Percentiles rank a stretch among this genome's conserved stretches.
These are phyloP conservation scores for Trypanosoma vivax DNA, from an alignment of 208 protist genomes.

Conservation along the genomic window DNA sequence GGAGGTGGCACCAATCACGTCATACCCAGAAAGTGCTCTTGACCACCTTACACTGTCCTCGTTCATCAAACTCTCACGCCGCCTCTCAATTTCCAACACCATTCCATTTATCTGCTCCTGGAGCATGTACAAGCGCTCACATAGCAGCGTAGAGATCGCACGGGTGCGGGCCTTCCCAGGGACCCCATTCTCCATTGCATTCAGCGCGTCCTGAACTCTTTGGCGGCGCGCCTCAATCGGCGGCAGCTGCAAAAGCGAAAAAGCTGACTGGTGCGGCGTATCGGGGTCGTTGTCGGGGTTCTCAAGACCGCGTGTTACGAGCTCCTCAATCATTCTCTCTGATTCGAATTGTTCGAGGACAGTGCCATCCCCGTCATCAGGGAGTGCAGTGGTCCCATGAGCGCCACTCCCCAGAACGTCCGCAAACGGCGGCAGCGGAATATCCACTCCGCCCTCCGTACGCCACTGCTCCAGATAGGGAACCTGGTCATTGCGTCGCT, in stretches of 20 bases:
- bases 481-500: background rate
- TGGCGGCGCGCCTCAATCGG: background rate
- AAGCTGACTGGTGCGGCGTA: background rate
- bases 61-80: background rate
- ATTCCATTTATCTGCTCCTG: background rate
- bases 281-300: background rate
- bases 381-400: background rate
- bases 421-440: background rate
- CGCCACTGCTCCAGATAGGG: background rate
- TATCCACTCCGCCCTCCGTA: background rate
- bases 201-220: background rate
- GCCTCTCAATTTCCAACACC: background rate
- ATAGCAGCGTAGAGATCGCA: background rate
- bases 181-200: background rate
- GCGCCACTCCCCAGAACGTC: background rate
- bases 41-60: background rate
- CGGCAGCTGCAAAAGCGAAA: background rate
- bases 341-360: background rate
- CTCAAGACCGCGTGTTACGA: background rate
- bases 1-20: constrained; percentile 51
- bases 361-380: background rate
- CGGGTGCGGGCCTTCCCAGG: background rate
- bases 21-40: background rate
- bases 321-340: background rate
- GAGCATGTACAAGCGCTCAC: background rate